phyloP scores from a whole-genome alignment of 345 rosid species.

The Stellera chamaejasme region DNA sequence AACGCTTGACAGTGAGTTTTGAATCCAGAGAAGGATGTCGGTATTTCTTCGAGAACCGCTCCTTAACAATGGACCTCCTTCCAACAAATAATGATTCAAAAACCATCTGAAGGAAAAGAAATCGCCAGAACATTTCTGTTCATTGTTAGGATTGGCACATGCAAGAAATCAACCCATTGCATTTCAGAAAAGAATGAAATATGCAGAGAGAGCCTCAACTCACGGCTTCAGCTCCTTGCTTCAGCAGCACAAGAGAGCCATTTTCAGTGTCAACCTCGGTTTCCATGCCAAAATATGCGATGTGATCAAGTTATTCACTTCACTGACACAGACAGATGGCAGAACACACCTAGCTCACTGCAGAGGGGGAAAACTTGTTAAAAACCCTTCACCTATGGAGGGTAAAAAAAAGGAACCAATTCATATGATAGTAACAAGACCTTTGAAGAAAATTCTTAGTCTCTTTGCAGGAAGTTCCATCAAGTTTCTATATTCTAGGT shows the following conservation, averaged over 20 bases:
- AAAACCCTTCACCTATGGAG: too few species aligned
- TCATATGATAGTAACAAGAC: too few species aligned
- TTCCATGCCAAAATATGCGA: background rate
- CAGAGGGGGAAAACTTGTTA: too few species aligned
- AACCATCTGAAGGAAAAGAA: constrained; percentile 46
- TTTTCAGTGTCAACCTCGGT: constrained; percentile 17
- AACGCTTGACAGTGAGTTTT: constrained; percentile 74
- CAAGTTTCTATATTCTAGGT: too few species aligned
- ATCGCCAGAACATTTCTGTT: background rate
- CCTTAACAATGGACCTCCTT: constrained; percentile 65
- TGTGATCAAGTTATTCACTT: too few species aligned
- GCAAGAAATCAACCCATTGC: too few species aligned
- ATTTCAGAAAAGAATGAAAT: too few species aligned
- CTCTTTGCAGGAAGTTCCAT: too few species aligned
- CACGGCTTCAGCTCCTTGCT: constrained; percentile 89
- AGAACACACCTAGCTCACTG: background rate
- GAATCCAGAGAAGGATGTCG: constrained; percentile 86
- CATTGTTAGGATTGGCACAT: too few species aligned
- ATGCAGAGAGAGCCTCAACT: constrained; percentile 14
- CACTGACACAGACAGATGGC: constrained; percentile 4
- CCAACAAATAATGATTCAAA: constrained; percentile 76
- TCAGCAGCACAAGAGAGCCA: constrained; percentile 34
- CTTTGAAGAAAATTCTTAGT: too few species aligned
- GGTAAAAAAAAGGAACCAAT: too few species aligned
- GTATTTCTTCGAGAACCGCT: constrained; percentile 92